These are phyloP conservation scores for Calvatia gigantea DNA, from an alignment of 768 basidiomycete species.

Conservation along the genomic window DNA sequence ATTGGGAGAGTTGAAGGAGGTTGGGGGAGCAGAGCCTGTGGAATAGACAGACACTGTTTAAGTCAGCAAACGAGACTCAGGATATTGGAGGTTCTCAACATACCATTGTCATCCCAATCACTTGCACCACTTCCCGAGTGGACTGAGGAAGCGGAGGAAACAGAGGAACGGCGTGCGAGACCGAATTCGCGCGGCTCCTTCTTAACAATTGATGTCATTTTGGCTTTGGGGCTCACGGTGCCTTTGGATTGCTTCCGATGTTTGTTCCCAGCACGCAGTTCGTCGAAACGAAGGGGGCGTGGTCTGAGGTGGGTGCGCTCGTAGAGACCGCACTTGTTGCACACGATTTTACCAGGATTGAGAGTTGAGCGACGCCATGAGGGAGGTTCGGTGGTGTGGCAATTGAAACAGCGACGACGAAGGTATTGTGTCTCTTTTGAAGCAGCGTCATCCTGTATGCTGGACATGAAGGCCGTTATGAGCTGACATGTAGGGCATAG, in stretches of 20 bases:
- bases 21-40: slow-evolving; percentile 56
- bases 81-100: slow-evolving; percentile 26
- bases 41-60: slow-evolving; percentile 48
- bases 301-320: slow-evolving; percentile 86
- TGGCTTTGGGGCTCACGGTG: slow-evolving; percentile 34
- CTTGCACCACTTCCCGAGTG: slow-evolving; percentile 58
- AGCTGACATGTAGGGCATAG: slow-evolving; percentile 36
- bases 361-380: slow-evolving; percentile 86
- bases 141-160: slow-evolving; percentile 56
- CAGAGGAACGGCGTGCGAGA: slow-evolving; percentile 55
- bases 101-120: slow-evolving; percentile 83
- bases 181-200: slow-evolving; percentile 56
- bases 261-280: slow-evolving; percentile 84
- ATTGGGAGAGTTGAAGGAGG: slow-evolving; percentile 67
- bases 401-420: slow-evolving; percentile 85
- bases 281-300: slow-evolving; percentile 82
- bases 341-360: slow-evolving; percentile 89
- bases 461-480: slow-evolving; percentile 66
- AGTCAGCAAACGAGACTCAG: slow-evolving; percentile 18
- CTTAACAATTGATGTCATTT: slow-evolving; percentile 45
- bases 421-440: slow-evolving; percentile 91
- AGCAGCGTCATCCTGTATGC: slow-evolving; percentile 87
- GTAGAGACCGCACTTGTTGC: slow-evolving; percentile 91
- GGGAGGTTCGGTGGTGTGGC: slow-evolving; percentile 88
- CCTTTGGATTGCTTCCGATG: slow-evolving; percentile 55